Evolutionary conservation across 805 yeast genomes (phyloP), one percentile per base, ranked within the genome.

Genomic region (Barnettozyma wickerhamii): DNA sequence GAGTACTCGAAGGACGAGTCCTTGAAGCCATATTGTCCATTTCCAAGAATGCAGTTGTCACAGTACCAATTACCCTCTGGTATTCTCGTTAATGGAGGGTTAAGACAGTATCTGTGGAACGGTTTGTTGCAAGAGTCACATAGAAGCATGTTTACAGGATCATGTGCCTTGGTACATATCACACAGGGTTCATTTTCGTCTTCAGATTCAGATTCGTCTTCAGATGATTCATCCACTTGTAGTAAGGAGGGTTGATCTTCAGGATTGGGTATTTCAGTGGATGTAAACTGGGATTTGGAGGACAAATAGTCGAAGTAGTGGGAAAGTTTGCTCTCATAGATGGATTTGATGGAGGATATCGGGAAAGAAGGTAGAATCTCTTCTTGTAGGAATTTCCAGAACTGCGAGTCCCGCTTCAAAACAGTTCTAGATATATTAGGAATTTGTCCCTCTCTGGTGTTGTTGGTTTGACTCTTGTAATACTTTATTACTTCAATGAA

Each of bases 1-100:
- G 81, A 66, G 54, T 82, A 81, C 32, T 66, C 64, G 15, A 66
- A 57, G 1, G 79, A 74, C 2, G 70, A 67, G 48, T 84, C 93
- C 48, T 84, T 90, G 59, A 91, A 90, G 1, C 95, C 95, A 55
- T 87, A 90, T 48, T 80, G 89, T 1, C 93, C 91, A 30, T 86
- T 82, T 0, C 95, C 96, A 12, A 84, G 69, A n/a, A 90, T 65
- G 60, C 98, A 90, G 42, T 74, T 74, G 37, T 82, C 83, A 59
- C 98, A 90, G 55, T 72, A 81, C 95, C 96, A 90, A 14, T 69
- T 73, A 10, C 75, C 75, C 19, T 66, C 56, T 0, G 90, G 89
- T 2, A 81, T 63, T 3, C 53, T 52, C 1, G 60, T 55, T 19
- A 83, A 49, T 2, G 79, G 79, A 3, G 83, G 83, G 12, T 61